Conservation (phyloP, 164 flowering plant species). For the Magnolia sinica region DNA sequence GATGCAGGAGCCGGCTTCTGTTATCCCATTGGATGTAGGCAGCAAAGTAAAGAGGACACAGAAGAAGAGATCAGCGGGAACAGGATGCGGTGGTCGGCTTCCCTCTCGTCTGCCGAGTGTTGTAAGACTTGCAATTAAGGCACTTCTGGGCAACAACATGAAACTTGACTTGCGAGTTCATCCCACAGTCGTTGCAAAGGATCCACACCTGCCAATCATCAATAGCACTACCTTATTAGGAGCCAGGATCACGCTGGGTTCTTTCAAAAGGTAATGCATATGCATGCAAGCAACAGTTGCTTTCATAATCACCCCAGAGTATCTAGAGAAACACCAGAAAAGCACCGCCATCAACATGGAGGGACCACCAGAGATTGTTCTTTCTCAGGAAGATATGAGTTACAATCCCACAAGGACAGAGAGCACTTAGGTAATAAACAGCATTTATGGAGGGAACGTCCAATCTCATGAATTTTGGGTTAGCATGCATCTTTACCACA, state of each 20-base stretch:
- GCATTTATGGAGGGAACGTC: too few relatives aligned
- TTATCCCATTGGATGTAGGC: not conserved
- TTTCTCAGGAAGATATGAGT: too few relatives aligned
- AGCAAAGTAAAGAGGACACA: not conserved
- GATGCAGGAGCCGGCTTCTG: too few relatives aligned
- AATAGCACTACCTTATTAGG: not conserved
- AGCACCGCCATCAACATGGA: too few relatives aligned
- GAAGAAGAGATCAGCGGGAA: not conserved
- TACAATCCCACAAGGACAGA: too few relatives aligned
- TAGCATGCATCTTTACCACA: too few relatives aligned
- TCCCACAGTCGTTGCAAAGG: slow-evolving; percentile 83
- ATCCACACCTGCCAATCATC: slow-evolving; percentile 56
- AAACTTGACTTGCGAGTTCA: slow-evolving; percentile 51
- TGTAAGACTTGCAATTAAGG: slow-evolving; percentile 77
- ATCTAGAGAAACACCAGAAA: not conserved
- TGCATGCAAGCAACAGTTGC: not conserved
- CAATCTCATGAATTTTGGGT: too few relatives aligned
- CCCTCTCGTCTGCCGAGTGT: slow-evolving; percentile 69
- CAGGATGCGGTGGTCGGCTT: not conserved
- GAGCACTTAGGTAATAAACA: too few relatives aligned
- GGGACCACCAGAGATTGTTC: too few relatives aligned
- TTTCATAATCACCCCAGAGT: not conserved
- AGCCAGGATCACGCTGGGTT: not conserved
- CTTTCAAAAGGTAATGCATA: not conserved
- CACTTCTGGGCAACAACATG: slow-evolving; percentile 85